Evolutionary conservation across 2,329 filamentous ascomycete genomes (phyloP).

Genomic region (Clonostachys chloroleuca): DNA sequence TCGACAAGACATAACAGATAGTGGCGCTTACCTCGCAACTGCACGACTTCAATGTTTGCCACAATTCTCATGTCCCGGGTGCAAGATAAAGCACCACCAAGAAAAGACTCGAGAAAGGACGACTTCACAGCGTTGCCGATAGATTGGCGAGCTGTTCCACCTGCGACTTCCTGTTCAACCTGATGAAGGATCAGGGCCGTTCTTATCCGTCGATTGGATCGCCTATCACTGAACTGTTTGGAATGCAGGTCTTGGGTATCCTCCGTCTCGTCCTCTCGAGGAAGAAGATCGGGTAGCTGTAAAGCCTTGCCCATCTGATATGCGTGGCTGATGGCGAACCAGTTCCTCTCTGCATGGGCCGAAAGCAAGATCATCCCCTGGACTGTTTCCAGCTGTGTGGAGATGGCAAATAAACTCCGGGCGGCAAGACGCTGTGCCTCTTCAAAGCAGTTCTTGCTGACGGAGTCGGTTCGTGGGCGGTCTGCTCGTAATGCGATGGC

Average conservation of each 20-base stretch:
- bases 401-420: not conserved
- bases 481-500: not conserved
- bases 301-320: not conserved
- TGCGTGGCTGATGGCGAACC: conserved; percentile 1
- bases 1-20: not conserved
- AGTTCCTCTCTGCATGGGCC: not conserved
- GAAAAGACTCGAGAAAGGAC: not conserved
- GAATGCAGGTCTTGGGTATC: not conserved
- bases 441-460: not conserved
- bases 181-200: not conserved
- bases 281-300: not conserved
- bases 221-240: not conserved
- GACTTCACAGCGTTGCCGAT: not conserved
- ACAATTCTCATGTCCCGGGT: not conserved
- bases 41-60: not conserved
- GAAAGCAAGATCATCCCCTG: not conserved
- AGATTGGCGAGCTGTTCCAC: not conserved
- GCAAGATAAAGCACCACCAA: not conserved
- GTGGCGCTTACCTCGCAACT: not conserved
- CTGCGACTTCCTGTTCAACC: not conserved
- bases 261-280: not conserved
- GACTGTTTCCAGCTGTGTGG: not conserved
- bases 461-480: not conserved
- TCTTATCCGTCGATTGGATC: not conserved
- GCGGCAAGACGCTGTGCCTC: not conserved